Conservation (phyloP, 164 flowering plant species). For the Umbellularia californica region DNA sequence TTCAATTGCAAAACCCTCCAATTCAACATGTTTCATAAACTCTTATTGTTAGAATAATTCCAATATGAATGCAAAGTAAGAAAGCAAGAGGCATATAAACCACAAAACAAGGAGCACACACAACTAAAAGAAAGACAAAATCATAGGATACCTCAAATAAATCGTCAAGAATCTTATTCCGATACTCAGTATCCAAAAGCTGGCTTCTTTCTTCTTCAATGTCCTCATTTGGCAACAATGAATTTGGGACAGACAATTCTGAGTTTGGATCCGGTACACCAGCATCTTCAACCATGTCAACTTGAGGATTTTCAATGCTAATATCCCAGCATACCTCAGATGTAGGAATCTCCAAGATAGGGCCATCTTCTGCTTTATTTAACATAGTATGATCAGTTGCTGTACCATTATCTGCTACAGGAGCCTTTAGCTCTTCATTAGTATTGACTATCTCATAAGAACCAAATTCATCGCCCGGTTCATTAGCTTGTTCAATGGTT, state of each 20-base stretch:
- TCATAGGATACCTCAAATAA: slow-evolving; percentile 71
- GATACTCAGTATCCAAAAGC: slow-evolving; percentile 87
- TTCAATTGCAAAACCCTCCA: no score
- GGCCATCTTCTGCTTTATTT: slow-evolving; percentile 25
- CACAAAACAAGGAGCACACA: background rate
- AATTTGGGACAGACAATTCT: slow-evolving; percentile 26
- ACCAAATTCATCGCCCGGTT: slow-evolving; percentile 64
- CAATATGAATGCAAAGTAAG: background rate
- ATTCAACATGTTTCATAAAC: no score
- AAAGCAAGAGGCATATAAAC: background rate
- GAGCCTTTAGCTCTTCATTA: slow-evolving; percentile 40
- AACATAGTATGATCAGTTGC: slow-evolving; percentile 24
- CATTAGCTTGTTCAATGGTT: slow-evolving; percentile 62
- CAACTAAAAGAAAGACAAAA: background rate
- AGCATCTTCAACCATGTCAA: slow-evolving; percentile 42
- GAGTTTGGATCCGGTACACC: slow-evolving; percentile 18
- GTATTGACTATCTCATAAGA: slow-evolving; percentile 81
- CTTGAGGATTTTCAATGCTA: slow-evolving; percentile 67
- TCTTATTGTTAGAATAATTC: no score
- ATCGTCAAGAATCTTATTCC: slow-evolving; percentile 93
- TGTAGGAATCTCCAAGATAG: slow-evolving; percentile 30
- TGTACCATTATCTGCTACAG: slow-evolving; percentile 29
- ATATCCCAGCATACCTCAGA: slow-evolving; percentile 85
- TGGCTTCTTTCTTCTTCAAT: slow-evolving; percentile 57
- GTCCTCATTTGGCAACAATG: slow-evolving; percentile 23